Evolutionary conservation across 2,329 filamentous ascomycete genomes (phyloP), one percentile per base, ranked within the genome.

Genomic region (Aspergillus novofumigatus): DNA sequence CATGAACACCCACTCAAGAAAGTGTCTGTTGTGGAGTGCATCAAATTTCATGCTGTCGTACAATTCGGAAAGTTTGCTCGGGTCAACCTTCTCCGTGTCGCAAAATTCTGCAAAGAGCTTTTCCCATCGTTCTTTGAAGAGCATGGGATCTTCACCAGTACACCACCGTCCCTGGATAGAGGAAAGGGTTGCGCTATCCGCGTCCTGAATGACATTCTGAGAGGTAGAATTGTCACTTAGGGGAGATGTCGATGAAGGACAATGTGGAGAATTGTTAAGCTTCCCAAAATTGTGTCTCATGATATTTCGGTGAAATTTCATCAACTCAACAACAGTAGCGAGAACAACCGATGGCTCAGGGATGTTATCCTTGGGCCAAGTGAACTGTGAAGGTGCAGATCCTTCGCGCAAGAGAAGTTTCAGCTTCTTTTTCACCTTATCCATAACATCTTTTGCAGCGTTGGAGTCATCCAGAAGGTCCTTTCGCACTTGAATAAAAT

Each of bases 11-110:
- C 94, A 97, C 73, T 99, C 94, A 3, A 99, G 79, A 68, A 99
- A 99, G 61, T 92, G 91, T 2, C 94, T 87, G 70, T 99, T 99
- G 75, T 99, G 95, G 14, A 99, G 81, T 1, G 94, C 94, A 72
- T 99, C 94, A 63, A 97, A 99, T 75, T 99, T 99, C 94, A 99
- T 97, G 21, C 93, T 97, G 73, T 99, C 94, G 73, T 99, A 99
- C 2, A 99, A 83, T 77, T 99, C 94, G 4, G 92, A 97, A 60
- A 99, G 93, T 78, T 99, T 99, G 80, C 92, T 96, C 20, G 95
- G 95, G 73, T 99, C 94, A 20, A 97, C 92, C 78, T 99, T 99
- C 68, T 99, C 94, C 1, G 90, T 89, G 72, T 99, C 95, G 63
- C 90, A 94, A 68, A 99, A 99, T 71, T 99, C 94, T 50, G 88